These are phyloP conservation scores for Fragilaria crotonensis DNA, from an alignment of 108 stramenopile species.

Conservation along the genomic window DNA sequence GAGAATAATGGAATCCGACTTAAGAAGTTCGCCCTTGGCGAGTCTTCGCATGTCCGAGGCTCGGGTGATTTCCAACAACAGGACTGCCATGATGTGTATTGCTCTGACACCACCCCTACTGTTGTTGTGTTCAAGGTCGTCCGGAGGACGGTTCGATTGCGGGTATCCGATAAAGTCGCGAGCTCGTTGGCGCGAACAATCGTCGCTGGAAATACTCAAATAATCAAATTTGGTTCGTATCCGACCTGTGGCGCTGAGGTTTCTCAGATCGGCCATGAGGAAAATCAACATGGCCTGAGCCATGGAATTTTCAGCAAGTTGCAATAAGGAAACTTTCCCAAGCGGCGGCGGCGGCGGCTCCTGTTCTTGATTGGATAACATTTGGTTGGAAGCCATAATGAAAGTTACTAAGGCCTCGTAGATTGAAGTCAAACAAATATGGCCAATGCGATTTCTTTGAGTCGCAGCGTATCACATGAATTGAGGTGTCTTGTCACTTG, in stretches of 20 bases:
- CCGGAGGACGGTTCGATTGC: no score
- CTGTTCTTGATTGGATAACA: no score
- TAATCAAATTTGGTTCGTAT: conserved; percentile 55
- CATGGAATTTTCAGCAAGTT: conserved; percentile 42
- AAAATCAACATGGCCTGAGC: conserved; percentile 57
- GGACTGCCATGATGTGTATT: conserved; percentile 59
- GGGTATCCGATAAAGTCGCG: not conserved
- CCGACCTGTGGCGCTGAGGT: conserved; percentile 57
- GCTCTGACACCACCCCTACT: conserved; percentile 30
- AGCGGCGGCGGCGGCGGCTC: no score
- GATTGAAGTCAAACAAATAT: no score
- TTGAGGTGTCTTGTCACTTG: no score
- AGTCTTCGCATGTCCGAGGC: not conserved
- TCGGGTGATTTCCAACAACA: conserved; percentile 47
- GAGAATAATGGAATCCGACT: not conserved
- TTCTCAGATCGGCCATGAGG: conserved; percentile 55
- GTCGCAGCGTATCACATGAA: no score
- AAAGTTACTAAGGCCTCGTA: no score
- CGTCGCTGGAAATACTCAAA: conserved; percentile 49
- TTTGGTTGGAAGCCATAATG: no score
- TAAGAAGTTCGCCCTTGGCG: not conserved
- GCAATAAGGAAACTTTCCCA: not conserved
- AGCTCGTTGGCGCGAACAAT: conserved; percentile 14
- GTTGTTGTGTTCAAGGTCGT: not conserved
- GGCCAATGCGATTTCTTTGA: no score